phyloP scores from a whole-genome alignment of 164 flowering plant genomes.

The Akebia trifoliata region DNA sequence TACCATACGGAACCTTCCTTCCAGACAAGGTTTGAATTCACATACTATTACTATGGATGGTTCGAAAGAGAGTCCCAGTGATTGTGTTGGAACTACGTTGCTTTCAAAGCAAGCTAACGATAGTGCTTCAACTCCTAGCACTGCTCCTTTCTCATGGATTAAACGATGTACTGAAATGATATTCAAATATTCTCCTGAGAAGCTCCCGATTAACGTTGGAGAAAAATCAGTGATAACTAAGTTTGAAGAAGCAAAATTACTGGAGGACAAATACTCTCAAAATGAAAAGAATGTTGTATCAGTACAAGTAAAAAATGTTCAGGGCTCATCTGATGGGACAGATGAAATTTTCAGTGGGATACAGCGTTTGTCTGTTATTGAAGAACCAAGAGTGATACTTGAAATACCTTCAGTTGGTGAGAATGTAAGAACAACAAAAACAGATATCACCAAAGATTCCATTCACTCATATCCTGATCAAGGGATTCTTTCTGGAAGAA shows the following conservation, averaged over 20 bases:
- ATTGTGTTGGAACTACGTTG: constrained; percentile 15
- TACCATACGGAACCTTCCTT: constrained; percentile 20
- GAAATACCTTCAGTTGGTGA: constrained; percentile 33
- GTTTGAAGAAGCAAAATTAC: constrained; percentile 18
- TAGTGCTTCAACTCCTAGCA: constrained; percentile 28
- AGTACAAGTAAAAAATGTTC: not conserved
- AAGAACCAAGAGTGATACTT: constrained; percentile 40
- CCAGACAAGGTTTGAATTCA: constrained; percentile 24
- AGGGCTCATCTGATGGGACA: constrained; percentile 10
- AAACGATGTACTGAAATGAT: constrained; percentile 56
- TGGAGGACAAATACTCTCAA: constrained; percentile 7
- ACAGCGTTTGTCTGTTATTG: constrained; percentile 15
- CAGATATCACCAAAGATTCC: constrained; percentile 12
- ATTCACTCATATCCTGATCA: constrained; percentile 17
- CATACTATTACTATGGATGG: constrained; percentile 14
- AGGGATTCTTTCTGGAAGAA: constrained; percentile 32
- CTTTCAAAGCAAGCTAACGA: constrained; percentile 22
- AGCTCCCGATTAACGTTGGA: constrained; percentile 12
- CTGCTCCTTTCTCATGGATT: constrained; percentile 67
- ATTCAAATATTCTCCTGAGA: constrained; percentile 47
- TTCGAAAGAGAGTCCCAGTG: constrained; percentile 11
- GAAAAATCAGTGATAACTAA: constrained; percentile 15
- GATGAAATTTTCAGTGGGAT: constrained; percentile 2
- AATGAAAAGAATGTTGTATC: constrained; percentile 4
- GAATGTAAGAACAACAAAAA: constrained; percentile 15